These are phyloP conservation scores for Candida lessepsii DNA, from an alignment of 805 yeast species.

Conservation along the genomic window DNA sequence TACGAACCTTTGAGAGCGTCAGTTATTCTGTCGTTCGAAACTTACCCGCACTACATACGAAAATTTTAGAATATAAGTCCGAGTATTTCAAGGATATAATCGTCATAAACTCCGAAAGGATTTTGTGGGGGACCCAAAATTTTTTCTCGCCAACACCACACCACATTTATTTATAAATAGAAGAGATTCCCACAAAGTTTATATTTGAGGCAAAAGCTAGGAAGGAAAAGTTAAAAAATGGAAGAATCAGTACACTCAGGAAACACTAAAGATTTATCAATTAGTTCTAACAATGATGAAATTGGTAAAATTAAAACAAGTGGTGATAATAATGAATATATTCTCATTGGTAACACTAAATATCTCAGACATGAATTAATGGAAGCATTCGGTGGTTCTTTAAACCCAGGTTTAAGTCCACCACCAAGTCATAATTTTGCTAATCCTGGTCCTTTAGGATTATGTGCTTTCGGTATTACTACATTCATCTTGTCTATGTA, in stretches of 20 bases:
- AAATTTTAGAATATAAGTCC: no score
- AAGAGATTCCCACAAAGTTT: background rate
- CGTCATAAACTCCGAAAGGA: conserved; percentile 3
- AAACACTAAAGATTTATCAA: conserved; percentile 17
- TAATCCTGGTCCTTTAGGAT: conserved; percentile 69
- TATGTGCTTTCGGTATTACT: conserved; percentile 61
- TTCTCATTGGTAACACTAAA: conserved; percentile 33
- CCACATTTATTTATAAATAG: conserved; percentile 3
- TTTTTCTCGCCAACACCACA: conserved; percentile 3
- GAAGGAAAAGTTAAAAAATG: background rate
- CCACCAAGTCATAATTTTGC: conserved; percentile 58
- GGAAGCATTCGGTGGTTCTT: conserved; percentile 40
- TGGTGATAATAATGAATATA: conserved; percentile 37
- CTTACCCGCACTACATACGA: no score
- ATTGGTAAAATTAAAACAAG: conserved; percentile 26
- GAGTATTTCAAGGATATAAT: background rate
- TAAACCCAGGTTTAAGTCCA: conserved; percentile 35
- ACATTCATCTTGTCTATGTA: conserved; percentile 59
- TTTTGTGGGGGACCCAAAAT: conserved; percentile 6
- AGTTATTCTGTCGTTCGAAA: no score
- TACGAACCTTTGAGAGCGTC: no score
- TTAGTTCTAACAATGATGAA: conserved; percentile 11
- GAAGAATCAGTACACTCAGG: conserved; percentile 17
- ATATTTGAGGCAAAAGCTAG: background rate
- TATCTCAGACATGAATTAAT: conserved; percentile 39